These are phyloP conservation scores for Paramecium octaurelia DNA, from an alignment of 73 alveolate species.

Conservation along the genomic window DNA sequence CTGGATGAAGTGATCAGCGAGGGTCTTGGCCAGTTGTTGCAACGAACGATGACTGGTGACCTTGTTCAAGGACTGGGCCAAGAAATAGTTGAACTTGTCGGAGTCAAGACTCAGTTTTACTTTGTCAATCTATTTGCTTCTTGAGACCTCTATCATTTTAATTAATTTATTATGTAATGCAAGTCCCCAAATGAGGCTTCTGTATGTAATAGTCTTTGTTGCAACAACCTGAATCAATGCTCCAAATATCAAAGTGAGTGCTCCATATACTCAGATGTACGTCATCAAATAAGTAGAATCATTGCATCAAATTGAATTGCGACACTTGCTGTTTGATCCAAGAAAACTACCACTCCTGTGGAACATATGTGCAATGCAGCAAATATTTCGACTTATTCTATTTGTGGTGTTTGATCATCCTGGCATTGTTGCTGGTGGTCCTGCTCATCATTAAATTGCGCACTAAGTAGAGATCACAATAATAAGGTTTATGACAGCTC, in stretches of 20 bases:
- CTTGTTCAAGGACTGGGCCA: neutral
- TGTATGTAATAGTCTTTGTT: neutral
- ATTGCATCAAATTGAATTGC: constrained; percentile 4
- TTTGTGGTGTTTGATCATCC: neutral
- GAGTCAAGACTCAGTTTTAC: neutral
- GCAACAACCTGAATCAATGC: neutral
- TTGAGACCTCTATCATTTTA: neutral
- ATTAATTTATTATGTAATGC: neutral
- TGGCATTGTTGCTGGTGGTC: neutral
- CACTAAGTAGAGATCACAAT: neutral
- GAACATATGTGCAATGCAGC: neutral
- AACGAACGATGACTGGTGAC: neutral
- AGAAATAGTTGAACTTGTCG: neutral
- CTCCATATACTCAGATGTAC: neutral
- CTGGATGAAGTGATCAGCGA: neutral
- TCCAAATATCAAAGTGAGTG: neutral
- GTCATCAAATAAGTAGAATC: neutral
- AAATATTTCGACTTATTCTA: neutral
- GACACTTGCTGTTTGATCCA: neutral
- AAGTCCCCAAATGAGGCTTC: neutral
- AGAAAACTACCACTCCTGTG: neutral
- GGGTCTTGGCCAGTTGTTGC: neutral
- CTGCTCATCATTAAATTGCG: neutral
- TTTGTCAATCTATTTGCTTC: neutral
- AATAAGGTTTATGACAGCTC: neutral